Evolutionary conservation across 1,284 basidiomycete genomes (phyloP).

Genomic region (Hymenochaete sp.): DNA sequence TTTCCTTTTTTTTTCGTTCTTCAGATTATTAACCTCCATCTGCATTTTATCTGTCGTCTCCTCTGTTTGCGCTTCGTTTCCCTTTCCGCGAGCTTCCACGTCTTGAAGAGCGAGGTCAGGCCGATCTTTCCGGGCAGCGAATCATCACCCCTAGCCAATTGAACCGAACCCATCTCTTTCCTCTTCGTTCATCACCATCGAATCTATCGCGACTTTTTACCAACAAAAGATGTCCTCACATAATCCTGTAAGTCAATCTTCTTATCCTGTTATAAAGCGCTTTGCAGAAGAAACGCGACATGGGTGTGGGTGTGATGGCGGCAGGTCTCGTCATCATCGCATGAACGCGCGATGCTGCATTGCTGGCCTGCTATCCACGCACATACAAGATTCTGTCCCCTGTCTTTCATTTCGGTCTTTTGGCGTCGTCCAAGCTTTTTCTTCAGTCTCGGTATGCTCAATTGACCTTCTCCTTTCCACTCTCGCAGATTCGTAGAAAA

Average conservation of each 20-base stretch:
- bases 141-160: background rate
- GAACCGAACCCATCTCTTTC: background rate
- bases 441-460: too few relatives aligned
- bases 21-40: too few relatives aligned
- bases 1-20: too few relatives aligned
- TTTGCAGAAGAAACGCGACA: background rate
- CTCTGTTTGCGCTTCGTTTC: too few relatives aligned
- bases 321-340: background rate
- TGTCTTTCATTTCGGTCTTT: background rate
- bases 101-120: too few relatives aligned
- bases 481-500: constrained; percentile 56
- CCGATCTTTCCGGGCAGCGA: too few relatives aligned
- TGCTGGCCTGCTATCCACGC: too few relatives aligned
- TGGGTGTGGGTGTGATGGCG: background rate
- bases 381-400: too few relatives aligned
- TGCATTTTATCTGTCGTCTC: too few relatives aligned
- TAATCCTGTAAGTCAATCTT: constrained; percentile 35
- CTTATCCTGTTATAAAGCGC: too few relatives aligned
- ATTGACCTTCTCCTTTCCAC: background rate
- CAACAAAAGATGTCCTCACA: constrained; percentile 43
- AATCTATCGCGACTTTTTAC: constrained; percentile 30
- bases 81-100: too few relatives aligned
- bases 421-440: background rate
- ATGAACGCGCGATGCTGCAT: background rate
- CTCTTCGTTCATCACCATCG: background rate